Base-by-base conservation (phyloP, 2,329 filamentous ascomycete genomes). In the Xylaria sp. region DNA sequence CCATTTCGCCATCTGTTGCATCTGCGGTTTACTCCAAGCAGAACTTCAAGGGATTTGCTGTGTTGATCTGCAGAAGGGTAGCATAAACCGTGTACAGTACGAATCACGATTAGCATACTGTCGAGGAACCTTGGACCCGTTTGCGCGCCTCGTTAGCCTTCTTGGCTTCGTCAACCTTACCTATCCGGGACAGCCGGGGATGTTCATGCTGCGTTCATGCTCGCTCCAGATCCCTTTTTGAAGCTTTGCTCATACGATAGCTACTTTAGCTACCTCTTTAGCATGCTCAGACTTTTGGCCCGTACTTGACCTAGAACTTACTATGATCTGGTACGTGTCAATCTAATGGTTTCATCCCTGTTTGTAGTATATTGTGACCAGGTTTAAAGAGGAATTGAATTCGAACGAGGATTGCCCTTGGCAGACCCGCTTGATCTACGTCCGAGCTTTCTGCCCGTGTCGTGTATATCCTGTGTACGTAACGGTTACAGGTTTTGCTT, bases 1-100 rank as follows among this genome's bases (percentile, higher is more conserved):
- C 59, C 42, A 46, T 68, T 58, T 68, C 60, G 65, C 65, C 57
- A 62, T 65, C 62, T 66, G 42, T 63, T 62, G 63, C 63, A 51
- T 38, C 57, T 11, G 23, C n/a, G 28, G 36, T 42, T 59, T 38
- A 49, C 59, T 63, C 59, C 26, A 63, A 46, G 48, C 31, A 48
- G 59, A 65, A 49, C 23, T 46, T 31, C 33, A 65, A 57, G 56
- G 49, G 46, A 40, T 56, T 23, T 51, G 42, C 61, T 49, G 59
- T 68, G 63, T 63, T 69, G 66, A 64, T 58, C 57, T 59, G 67
- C 59, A 69, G 63, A 60, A 57, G 40, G 48, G 36, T 57, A 59
- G 66, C 48, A 46, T 57, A 26, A 53, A n/a, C 31, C 33, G 23
- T 48, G 23, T n/a, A 68, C 61, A 65, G 65, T 67, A 42, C 13